Conservation (phyloP, 345 rosid genomes). For the Pugionium cornutum region DNA sequence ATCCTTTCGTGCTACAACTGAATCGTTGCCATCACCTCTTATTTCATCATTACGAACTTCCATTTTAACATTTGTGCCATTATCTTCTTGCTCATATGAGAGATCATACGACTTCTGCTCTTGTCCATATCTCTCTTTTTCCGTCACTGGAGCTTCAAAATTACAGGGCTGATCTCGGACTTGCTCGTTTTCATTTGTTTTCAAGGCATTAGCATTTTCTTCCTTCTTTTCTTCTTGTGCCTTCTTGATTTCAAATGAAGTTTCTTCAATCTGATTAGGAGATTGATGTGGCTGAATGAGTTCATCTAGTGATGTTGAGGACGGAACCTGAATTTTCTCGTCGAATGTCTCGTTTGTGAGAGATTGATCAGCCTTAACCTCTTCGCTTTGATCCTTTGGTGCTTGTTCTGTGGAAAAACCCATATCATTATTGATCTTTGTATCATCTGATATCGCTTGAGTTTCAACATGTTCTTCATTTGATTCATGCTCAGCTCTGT, state of each 20-base stretch:
- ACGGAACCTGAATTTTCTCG: slow-evolving; percentile 29
- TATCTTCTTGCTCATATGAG: slow-evolving; percentile 3
- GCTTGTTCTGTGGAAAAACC: slow-evolving; percentile 11
- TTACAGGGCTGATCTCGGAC: slow-evolving; percentile 18
- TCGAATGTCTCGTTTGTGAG: slow-evolving; percentile 24
- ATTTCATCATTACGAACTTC: background rate
- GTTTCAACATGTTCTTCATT: slow-evolving; percentile 8
- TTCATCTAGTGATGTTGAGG: slow-evolving; percentile 28
- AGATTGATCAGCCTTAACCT: slow-evolving; percentile 15
- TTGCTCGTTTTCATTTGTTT: background rate
- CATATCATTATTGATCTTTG: background rate
- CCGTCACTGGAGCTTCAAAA: background rate
- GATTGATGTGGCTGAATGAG: slow-evolving; percentile 22
- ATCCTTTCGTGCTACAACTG: slow-evolving; percentile 4
- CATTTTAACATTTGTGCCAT: background rate
- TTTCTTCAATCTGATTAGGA: slow-evolving; percentile 30
- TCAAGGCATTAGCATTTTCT: slow-evolving; percentile 18
- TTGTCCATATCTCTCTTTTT: slow-evolving; percentile 14
- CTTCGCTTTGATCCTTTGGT: slow-evolving; percentile 14
- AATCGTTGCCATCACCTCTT: slow-evolving; percentile 18
- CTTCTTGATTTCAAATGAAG: slow-evolving; percentile 26
- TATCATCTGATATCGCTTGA: slow-evolving; percentile 14
- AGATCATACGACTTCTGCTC: slow-evolving; percentile 16
- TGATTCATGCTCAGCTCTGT: slow-evolving; percentile 14
- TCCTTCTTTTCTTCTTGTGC: slow-evolving; percentile 31